Conservation (phyloP, 306 rosid genomes). For the Carpinus viminea region DNA sequence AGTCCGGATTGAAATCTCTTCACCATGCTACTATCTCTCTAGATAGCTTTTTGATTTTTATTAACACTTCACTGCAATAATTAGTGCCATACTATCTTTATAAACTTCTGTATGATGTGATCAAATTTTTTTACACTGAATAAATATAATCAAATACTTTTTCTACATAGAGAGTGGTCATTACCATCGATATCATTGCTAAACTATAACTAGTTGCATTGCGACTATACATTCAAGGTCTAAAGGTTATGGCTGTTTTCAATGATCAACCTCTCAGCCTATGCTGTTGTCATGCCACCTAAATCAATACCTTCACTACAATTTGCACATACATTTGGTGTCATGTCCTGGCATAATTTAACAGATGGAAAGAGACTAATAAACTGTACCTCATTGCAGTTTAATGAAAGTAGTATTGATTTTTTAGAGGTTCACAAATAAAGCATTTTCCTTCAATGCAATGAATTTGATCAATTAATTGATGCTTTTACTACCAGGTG, state of each 20-base stretch:
- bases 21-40: too few species aligned
- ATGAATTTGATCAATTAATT: constrained; percentile 31
- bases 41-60: too few species aligned
- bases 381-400: constrained; percentile 21
- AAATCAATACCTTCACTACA: neutral
- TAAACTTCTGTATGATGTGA: too few species aligned
- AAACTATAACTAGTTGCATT: neutral
- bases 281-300: neutral
- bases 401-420: constrained; percentile 21
- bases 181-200: neutral
- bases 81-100: neutral
- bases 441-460: constrained; percentile 21
- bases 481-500: constrained; percentile 42
- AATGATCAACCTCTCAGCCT: neutral
- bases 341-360: constrained; percentile 13
- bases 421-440: constrained; percentile 33
- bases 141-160: neutral
- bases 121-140: too few species aligned
- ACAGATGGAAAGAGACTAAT: constrained; percentile 16
- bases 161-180: neutral
- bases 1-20: neutral
- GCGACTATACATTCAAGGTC: neutral
- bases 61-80: neutral
- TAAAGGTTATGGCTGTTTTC: neutral
- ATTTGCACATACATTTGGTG: neutral